Evolutionary conservation across 768 basidiomycete species (phyloP).

Genomic region (Tricholoma matsutake): DNA sequence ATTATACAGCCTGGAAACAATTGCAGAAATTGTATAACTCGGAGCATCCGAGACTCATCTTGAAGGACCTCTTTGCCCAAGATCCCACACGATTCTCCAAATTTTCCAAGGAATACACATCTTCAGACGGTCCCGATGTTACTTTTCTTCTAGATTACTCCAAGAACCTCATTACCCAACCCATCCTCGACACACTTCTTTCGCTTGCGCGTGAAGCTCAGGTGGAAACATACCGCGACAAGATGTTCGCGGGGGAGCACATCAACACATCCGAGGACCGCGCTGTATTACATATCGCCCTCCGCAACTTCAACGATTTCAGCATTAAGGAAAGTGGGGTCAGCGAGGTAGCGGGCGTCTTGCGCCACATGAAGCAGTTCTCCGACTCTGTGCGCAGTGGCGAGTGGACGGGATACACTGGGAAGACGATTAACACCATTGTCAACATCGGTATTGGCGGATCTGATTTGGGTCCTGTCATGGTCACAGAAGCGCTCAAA

Average conservation of each 20-base stretch:
- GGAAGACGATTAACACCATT: conserved; percentile 89
- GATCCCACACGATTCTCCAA: conserved; percentile 86
- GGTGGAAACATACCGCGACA: conserved; percentile 81
- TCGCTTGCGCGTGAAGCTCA: conserved; percentile 81
- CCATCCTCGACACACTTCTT: conserved; percentile 76
- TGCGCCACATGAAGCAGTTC: conserved; percentile 91
- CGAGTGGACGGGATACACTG: conserved; percentile 95
- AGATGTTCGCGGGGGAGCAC: conserved; percentile 94
- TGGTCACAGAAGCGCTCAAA: conserved; percentile 98
- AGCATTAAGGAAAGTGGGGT: conserved; percentile 78
- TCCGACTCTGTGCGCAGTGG: conserved; percentile 81
- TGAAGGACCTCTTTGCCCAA: conserved; percentile 90
- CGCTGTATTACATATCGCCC: conserved; percentile 92
- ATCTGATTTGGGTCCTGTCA: conserved; percentile 96
- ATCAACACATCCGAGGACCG: conserved; percentile 99
- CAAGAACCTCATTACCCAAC: conserved; percentile 91
- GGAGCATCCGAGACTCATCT: conserved; percentile 68
- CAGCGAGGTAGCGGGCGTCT: conserved; percentile 77
- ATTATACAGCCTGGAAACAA: conserved; percentile 87
- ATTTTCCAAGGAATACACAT: conserved; percentile 76
- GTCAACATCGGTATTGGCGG: conserved; percentile 99
- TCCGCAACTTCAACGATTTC: conserved; percentile 77
- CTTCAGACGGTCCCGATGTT: conserved; percentile 60
- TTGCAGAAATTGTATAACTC: conserved; percentile 81
- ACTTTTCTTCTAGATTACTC: conserved; percentile 94